Base-by-base conservation (phyloP, 73 alveolate species). In the Paramecium bursaria region DNA sequence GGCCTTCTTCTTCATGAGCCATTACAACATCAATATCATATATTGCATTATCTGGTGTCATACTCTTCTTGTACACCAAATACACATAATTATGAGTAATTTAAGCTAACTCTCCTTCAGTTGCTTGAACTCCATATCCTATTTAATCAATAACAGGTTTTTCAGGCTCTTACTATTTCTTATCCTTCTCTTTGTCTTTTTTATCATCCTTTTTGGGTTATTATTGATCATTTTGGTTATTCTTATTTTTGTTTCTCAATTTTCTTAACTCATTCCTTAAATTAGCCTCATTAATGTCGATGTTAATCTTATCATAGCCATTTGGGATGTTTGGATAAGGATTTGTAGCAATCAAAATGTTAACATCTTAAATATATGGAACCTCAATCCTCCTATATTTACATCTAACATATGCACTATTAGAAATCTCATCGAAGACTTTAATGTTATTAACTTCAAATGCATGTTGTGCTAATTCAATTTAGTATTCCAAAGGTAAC, bases 401-500 rank as follows among this genome's bases (percentile, higher is more conserved):
- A 50, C 94, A 77, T 91, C 99, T 88, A 35, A 91, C 86, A 57
- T 88, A 90, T 49, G 97, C 96, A 30, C 96, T 48, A 33, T 61
- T 75, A 4, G 75, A 50, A 3, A 75, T 27, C 3, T 75, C 88
- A 13, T 75, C 88, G 22, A 75, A 75, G 23, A 51, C 55, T 75
- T 75, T 31, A 4, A 21, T 61, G 11, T 75, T 75, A 2, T 55
- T 60, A 27, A 75, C 88, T 26, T 95, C 99, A 93, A 87, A 97
- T 46, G 98, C 94, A 55, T 94, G 90, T 46, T 94, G 95, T 22
- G 94, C 87, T 9, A 97, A 52, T 75, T 97, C 98, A 11, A 95
- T 93, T 75, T 97, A 99, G 39, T 94, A 85, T 87, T 97, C 99
- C 14, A 97, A 57, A 7, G 99, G 99, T 2, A 93, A 95, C 57